Evolutionary conservation across 1,284 basidiomycete genomes (phyloP).

Genomic region (Ustilago crameri): DNA sequence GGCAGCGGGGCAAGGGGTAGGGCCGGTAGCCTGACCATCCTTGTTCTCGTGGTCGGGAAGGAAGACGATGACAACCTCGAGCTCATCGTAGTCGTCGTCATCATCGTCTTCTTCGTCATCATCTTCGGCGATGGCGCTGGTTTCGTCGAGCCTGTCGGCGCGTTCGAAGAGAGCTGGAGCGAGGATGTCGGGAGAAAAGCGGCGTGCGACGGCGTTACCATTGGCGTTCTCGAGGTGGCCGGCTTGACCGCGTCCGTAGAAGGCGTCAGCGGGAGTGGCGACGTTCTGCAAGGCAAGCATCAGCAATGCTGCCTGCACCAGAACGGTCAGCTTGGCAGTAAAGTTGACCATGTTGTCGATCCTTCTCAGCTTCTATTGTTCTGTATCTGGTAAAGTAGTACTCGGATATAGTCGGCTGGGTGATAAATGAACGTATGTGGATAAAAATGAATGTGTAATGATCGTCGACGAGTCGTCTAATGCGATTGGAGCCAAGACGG

Average conservation of each 20-base stretch:
- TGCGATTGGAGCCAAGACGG: slow-evolving; percentile 3
- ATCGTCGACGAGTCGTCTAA: slow-evolving; percentile 5
- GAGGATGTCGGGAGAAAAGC: slow-evolving; percentile 5
- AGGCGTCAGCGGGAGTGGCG: slow-evolving; percentile 20
- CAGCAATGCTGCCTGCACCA: slow-evolving; percentile 36
- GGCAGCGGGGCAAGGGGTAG: slow-evolving; percentile 35
- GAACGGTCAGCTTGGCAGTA: slow-evolving; percentile 19
- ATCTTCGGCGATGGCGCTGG: neutral
- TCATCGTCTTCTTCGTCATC: slow-evolving; percentile 19
- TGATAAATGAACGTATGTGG: slow-evolving; percentile 17
- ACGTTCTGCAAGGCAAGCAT: slow-evolving; percentile 30
- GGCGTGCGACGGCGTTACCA: slow-evolving; percentile 1
- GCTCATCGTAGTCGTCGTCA: slow-evolving; percentile 38
- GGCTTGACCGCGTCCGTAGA: slow-evolving; percentile 17
- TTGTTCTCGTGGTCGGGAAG: slow-evolving; percentile 20
- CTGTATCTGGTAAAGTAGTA: neutral
- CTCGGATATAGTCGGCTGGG: neutral
- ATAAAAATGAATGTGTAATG: slow-evolving; percentile 14
- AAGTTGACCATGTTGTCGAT: slow-evolving; percentile 27
- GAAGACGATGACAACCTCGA: slow-evolving; percentile 48
- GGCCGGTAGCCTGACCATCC: slow-evolving; percentile 10
- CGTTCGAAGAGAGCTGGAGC: slow-evolving; percentile 14
- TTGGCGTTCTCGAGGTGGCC: neutral
- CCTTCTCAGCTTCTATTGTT: neutral
- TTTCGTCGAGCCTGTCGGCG: slow-evolving; percentile 14